A percentile compares a stretch with the other conserved stretches of the same genome.
Evolutionary conservation across 2,329 filamentous ascomycete genomes (phyloP).

Genomic region (Penicillium sclerotiorum): DNA sequence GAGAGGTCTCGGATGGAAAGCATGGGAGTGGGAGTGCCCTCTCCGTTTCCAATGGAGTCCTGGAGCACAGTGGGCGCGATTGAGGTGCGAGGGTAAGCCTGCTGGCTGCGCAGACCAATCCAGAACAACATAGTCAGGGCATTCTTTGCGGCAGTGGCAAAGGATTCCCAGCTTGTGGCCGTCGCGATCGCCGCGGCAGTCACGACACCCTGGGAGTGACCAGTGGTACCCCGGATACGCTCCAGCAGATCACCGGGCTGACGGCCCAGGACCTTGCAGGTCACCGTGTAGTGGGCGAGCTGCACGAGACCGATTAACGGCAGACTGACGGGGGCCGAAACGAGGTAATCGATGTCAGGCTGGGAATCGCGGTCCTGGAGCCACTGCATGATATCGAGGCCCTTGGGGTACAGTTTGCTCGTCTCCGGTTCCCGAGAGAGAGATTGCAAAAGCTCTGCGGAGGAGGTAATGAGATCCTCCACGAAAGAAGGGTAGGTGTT

Average conservation of each 20-base stretch:
- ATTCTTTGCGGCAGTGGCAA: constrained; percentile 74
- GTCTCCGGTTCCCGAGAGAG: constrained; percentile 81
- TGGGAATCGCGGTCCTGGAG: constrained; percentile 85
- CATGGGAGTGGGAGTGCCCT: constrained; percentile 97
- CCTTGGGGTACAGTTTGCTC: constrained; percentile 95
- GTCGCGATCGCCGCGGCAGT: constrained; percentile 90
- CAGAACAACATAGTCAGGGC: constrained; percentile 95
- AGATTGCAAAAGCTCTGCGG: constrained; percentile 83
- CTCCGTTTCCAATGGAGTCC: constrained; percentile 90
- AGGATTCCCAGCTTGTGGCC: constrained; percentile 90
- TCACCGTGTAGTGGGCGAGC: constrained; percentile 91
- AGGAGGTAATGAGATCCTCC: constrained; percentile 76
- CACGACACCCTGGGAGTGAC: constrained; percentile 95
- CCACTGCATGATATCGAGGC: constrained; percentile 94
- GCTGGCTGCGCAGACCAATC: constrained; percentile 96
- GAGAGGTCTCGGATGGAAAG: constrained; percentile 94
- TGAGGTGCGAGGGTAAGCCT: constrained; percentile 93
- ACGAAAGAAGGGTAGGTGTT: constrained; percentile 89
- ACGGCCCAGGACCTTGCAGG: constrained; percentile 86
- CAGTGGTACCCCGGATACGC: constrained; percentile 82
- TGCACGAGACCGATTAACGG: constrained; percentile 95
- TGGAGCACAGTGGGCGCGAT: constrained; percentile 87
- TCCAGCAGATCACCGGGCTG: constrained; percentile 87
- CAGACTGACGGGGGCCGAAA: constrained; percentile 93
- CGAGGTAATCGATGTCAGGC: constrained; percentile 90